A percentile compares a stretch with the other conserved stretches of the same genome.
Conservation (phyloP, 106 monocot species). For the Narthecium ossifragum region DNA sequence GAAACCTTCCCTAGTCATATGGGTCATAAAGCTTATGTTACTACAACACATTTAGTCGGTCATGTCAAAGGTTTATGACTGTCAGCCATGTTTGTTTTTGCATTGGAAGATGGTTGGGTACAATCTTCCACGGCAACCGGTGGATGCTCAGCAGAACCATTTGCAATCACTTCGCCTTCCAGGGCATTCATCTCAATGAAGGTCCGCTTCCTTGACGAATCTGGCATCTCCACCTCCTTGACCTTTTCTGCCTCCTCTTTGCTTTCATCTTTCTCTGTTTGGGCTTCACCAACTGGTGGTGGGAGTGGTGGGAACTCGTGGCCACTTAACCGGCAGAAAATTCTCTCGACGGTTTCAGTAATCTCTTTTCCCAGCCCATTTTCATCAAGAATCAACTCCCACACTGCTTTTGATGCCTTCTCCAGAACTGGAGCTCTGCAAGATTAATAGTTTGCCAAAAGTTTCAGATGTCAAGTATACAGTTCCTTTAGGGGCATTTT, state of each 20-base stretch:
- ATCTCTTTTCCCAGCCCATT: conserved; percentile 79
- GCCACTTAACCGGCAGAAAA: conserved; percentile 57
- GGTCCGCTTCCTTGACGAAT: conserved; percentile 32
- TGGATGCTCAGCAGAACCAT: conserved; percentile 10
- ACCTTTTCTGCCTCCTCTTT: conserved; percentile 19
- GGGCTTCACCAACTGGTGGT: conserved; percentile 5
- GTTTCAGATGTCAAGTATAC: neutral
- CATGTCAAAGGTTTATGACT: too few species aligned
- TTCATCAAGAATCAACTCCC: conserved; percentile 79
- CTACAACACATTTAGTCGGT: too few species aligned
- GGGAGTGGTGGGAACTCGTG: conserved; percentile 19
- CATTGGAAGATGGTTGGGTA: too few species aligned
- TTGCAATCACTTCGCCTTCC: conserved; percentile 8
- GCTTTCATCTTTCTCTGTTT: conserved; percentile 7
- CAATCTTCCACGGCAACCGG: conserved; percentile 6
- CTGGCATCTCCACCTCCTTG: conserved; percentile 16
- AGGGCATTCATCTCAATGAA: conserved; percentile 25
- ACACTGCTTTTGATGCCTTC: conserved; percentile 91
- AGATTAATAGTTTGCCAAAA: neutral
- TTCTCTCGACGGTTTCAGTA: conserved; percentile 76
- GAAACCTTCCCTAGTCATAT: too few species aligned
- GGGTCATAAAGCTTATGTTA: too few species aligned
- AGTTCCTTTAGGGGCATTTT: too few species aligned
- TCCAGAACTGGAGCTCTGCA: conserved; percentile 89
- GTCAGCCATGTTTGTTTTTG: too few species aligned